phyloP scores from a whole-genome alignment of 208 protist genomes.

The Lotmaria passim region DNA sequence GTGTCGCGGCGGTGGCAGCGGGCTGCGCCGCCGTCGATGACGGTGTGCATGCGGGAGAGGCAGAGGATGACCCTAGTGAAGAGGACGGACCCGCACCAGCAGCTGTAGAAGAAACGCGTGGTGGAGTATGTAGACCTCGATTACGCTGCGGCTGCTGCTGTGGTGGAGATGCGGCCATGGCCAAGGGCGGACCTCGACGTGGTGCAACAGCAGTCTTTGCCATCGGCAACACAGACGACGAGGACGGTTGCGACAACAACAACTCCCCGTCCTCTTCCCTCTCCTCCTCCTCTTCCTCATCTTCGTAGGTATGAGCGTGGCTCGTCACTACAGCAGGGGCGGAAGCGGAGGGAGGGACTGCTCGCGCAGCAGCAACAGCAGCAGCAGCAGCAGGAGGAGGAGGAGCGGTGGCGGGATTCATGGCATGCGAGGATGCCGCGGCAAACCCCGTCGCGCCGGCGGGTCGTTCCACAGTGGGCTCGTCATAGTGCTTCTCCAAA shows the following conservation, averaged over 20 bases:
- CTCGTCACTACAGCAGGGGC: not conserved
- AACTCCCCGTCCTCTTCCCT: not conserved
- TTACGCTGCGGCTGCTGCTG: not conserved
- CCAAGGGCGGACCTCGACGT: slow-evolving; percentile 16
- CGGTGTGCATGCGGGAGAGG: not conserved
- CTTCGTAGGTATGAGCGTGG: not conserved
- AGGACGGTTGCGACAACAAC: not conserved
- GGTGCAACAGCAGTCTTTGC: not conserved
- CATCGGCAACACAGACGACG: not conserved
- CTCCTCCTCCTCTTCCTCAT: not conserved
- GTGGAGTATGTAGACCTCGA: too few species aligned
- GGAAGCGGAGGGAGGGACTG: not conserved
- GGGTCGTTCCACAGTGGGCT: not conserved
- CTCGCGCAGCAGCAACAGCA: not conserved
- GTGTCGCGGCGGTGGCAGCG: not conserved
- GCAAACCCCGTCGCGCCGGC: not conserved
- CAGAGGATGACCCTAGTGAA: not conserved
- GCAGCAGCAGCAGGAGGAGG: not conserved
- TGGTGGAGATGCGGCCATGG: not conserved
- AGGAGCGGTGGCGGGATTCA: not conserved
- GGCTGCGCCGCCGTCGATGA: too few species aligned
- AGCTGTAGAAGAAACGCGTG: slow-evolving; percentile 1
- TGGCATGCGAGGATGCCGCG: not conserved
- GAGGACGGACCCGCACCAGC: not conserved
- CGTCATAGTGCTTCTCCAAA: slow-evolving; percentile 10